Conservation (phyloP, 2,329 filamentous ascomycete genomes). For the Xylaria sp. region DNA sequence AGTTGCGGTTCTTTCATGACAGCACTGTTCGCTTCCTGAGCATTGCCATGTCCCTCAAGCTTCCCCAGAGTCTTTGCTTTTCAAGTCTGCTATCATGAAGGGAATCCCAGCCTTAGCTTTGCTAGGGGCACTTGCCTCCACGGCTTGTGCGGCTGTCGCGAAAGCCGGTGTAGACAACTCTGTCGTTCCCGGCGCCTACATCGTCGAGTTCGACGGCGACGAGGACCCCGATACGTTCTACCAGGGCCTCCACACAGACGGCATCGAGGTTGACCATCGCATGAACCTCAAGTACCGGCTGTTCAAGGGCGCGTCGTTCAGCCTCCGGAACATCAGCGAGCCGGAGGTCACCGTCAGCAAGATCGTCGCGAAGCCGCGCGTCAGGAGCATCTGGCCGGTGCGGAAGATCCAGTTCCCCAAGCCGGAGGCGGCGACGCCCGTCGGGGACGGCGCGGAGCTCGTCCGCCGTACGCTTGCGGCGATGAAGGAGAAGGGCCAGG, state of each 20-base stretch:
- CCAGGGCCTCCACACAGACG: slow-evolving; percentile 14
- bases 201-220: slow-evolving; percentile 29
- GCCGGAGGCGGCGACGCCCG: slow-evolving; percentile 10
- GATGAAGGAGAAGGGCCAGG: not conserved
- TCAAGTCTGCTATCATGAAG: not conserved
- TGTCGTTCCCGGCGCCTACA: slow-evolving; percentile 14
- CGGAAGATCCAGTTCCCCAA: slow-evolving; percentile 25
- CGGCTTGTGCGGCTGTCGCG: not conserved
- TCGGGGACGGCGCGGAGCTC: slow-evolving; percentile 22
- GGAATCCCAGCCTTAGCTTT: slow-evolving; percentile 2
- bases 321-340: slow-evolving; percentile 6
- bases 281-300: slow-evolving; percentile 26
- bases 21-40: too few relatives aligned
- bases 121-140: slow-evolving; percentile 6
- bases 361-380: slow-evolving; percentile 28
- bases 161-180: not conserved
- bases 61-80: too few relatives aligned
- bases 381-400: slow-evolving; percentile 39
- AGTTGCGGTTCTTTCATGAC: too few relatives aligned
- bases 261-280: slow-evolving; percentile 17
- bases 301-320: slow-evolving; percentile 31
- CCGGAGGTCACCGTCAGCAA: slow-evolving; percentile 14
- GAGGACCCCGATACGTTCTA: slow-evolving; percentile 26
- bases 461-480: slow-evolving; percentile 4
- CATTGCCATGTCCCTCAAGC: too few relatives aligned